Conservation (phyloP, 768 basidiomycete genomes). For the Paxillus ammoniavirescens region DNA sequence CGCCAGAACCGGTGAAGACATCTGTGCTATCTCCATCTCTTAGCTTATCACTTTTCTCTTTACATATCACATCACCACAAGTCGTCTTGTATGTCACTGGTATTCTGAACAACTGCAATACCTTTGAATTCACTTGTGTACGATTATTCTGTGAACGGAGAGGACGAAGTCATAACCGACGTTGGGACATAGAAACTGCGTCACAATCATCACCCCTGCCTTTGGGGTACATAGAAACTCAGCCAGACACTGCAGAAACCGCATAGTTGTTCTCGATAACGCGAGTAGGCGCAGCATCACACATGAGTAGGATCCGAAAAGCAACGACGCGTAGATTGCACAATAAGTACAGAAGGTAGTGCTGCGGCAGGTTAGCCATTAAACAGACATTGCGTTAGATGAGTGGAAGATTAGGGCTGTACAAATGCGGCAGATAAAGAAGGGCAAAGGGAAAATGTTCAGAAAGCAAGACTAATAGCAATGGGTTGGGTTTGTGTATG, state of each 20-base stretch:
- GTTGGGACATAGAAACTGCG: too few species aligned
- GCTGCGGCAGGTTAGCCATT: conserved; percentile 37
- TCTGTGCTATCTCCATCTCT: not conserved
- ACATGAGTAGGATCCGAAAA: conserved; percentile 7
- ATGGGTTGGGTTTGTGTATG: conserved; percentile 46
- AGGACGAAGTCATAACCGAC: not conserved
- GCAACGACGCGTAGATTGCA: conserved; percentile 36
- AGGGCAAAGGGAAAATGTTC: conserved; percentile 27
- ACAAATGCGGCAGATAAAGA: conserved; percentile 47
- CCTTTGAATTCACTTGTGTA: not conserved
- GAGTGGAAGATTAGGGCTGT: conserved; percentile 37
- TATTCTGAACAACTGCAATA: conserved; percentile 17
- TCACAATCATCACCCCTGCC: too few species aligned
- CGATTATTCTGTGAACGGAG: not conserved
- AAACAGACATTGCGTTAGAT: conserved; percentile 43
- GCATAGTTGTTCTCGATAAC: not conserved
- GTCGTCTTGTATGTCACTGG: conserved; percentile 19
- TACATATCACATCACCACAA: not conserved
- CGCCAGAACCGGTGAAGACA: conserved; percentile 45
- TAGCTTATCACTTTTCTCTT: conserved; percentile 6
- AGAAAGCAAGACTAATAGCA: conserved; percentile 39
- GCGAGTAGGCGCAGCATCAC: not conserved
- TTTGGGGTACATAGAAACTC: not conserved
- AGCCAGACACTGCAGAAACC: too few species aligned
- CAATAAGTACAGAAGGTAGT: conserved; percentile 40